Evolutionary conservation across 2,329 filamentous ascomycete species (phyloP).

Genomic region (Ustilaginoidea virens): DNA sequence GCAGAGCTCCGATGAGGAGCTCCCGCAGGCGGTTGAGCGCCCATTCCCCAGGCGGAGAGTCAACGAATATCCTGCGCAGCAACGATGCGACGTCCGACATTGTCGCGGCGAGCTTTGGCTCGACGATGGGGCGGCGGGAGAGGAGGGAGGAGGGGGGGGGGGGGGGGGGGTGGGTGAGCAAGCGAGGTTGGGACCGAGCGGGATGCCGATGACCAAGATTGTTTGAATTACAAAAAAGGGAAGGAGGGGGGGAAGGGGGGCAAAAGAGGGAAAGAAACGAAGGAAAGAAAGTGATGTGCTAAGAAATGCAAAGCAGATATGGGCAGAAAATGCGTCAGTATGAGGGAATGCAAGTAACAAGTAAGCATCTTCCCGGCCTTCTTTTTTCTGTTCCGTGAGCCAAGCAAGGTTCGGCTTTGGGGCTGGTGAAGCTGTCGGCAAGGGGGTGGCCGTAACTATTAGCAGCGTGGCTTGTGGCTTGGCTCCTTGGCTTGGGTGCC

Average conservation of each 20-base stretch:
- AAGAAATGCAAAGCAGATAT: no score
- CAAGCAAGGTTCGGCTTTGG: neutral
- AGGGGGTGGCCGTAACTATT: no score
- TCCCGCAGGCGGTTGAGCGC: slow-evolving; percentile 64
- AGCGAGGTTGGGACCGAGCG: no score
- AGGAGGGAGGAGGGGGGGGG: slow-evolving; percentile 1
- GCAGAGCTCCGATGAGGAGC: slow-evolving; percentile 72
- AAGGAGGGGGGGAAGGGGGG: neutral
- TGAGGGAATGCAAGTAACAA: neutral
- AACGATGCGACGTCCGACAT: slow-evolving; percentile 40
- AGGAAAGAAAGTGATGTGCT: no score
- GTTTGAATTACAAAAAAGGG: no score
- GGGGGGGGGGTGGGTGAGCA: no score
- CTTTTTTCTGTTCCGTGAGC: neutral
- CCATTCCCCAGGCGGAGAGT: slow-evolving; percentile 87
- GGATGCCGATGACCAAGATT: no score
- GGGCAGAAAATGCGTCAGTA: no score
- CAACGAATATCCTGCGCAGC: slow-evolving; percentile 54
- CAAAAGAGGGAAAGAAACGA: neutral
- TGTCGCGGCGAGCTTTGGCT: slow-evolving; percentile 1
- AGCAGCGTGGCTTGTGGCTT: neutral
- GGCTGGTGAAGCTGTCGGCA: no score
- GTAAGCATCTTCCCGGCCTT: neutral
- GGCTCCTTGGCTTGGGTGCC: no score
- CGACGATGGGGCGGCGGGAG: neutral